Conservation (phyloP, 257 asterid species). For the Prunella vulgaris region DNA sequence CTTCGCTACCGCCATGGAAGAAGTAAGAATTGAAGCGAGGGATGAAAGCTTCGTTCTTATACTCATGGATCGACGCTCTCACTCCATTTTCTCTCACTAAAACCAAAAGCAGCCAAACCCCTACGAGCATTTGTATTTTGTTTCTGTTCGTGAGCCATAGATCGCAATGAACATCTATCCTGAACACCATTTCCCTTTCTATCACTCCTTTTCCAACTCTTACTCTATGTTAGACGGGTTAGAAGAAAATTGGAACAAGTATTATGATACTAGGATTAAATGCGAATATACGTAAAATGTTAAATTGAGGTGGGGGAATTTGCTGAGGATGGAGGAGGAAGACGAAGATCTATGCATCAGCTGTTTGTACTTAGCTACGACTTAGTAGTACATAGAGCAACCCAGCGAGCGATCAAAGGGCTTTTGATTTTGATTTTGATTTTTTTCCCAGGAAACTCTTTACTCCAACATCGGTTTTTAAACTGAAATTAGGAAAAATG, state of each 20-base stretch:
- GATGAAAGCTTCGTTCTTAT: slow-evolving; percentile 69
- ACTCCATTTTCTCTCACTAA: slow-evolving; percentile 38
- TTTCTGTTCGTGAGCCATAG: slow-evolving; percentile 25
- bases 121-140: slow-evolving; percentile 22
- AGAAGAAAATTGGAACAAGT: background rate
- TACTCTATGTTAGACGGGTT: background rate
- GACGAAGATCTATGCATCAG: slow-evolving; percentile 30
- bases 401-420: background rate
- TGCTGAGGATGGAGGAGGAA: slow-evolving; percentile 17
- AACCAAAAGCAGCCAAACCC: slow-evolving; percentile 33
- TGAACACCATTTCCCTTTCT: slow-evolving; percentile 24
- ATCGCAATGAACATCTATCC: slow-evolving; percentile 37
- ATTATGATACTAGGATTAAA: background rate
- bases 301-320: background rate
- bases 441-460: background rate
- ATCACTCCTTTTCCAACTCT: background rate
- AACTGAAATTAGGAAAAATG: background rate
- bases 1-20: slow-evolving; percentile 97
- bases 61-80: slow-evolving; percentile 91
- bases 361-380: background rate
- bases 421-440: background rate
- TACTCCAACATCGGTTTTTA: background rate
- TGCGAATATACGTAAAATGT: background rate
- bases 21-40: slow-evolving; percentile 87
- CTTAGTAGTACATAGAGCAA: background rate